Base-by-base conservation (phyloP, 331 rosid genomes). In the Acacia concinna region DNA sequence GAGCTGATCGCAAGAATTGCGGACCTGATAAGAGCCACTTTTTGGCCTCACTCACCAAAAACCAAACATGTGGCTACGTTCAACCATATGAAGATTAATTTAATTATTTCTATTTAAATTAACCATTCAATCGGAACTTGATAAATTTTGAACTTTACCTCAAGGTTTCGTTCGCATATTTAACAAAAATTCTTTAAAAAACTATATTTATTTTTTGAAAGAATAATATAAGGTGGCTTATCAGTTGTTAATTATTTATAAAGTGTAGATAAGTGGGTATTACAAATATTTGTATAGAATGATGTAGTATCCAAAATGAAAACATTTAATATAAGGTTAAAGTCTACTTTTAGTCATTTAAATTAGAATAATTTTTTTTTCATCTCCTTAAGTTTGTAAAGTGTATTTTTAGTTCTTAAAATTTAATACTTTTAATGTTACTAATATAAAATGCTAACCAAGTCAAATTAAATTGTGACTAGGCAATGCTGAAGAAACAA, bases 11-110 rank as follows among this genome's bases (percentile, higher is more conserved):
- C 85, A 80, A 80, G 51, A 38, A 52, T 77, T 86, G 81, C 77
- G 87, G 81, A 86, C 85, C 46, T 31, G 81, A 56, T 49, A 65
- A 74, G 59, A 74, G 34, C 73, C 65, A 74, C 81, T 76, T 79
- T 79, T 83, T 77, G 79, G 79, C 77, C 64, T 78, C 85, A 80
- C 87, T 83, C 32, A 31, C 38, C 72, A 69, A 76, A 57, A 25
- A 3, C 4, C n/a, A n/a, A 57, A 57, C 20, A 14, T 6, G 67
- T 17, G 67, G 38, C 10, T 15, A 60, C 38, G 20, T 60, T 38
- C 67, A 9, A 9, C 17, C 34, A 25, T 25, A 57, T 57, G 2
- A 57, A 11, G 34, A 38, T 28, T 9, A 11, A 23, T 9, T 3
- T 25, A 11, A 23, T 25, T n/a, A n/a, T 21, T 52, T 52, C 12